A percentile compares a stretch with the other conserved stretches of the same genome.
Evolutionary conservation across 441 rosid genomes (phyloP).

Genomic region (Codiaeum variegatum): DNA sequence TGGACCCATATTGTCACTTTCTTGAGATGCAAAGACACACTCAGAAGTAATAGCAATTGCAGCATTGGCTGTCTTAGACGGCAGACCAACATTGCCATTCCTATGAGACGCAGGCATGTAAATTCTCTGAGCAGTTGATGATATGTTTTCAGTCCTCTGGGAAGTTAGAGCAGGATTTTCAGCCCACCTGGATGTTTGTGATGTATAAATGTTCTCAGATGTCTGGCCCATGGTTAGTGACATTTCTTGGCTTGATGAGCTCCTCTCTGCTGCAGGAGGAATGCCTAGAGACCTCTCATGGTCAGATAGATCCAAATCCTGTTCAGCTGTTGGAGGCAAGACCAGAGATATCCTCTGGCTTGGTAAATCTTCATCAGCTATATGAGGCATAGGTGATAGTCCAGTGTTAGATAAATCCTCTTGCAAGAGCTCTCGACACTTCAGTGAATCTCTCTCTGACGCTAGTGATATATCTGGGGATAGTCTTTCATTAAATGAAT

Average conservation of each 20-base stretch:
- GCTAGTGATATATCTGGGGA: constrained; percentile 24
- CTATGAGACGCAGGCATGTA: constrained; percentile 25
- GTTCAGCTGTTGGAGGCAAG: constrained; percentile 21
- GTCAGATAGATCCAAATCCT: constrained; percentile 27
- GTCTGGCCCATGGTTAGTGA: constrained; percentile 19
- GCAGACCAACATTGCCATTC: constrained; percentile 16
- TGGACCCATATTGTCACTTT: constrained; percentile 10
- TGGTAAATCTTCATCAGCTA: constrained; percentile 22
- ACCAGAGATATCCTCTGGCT: constrained; percentile 22
- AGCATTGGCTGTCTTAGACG: constrained; percentile 21
- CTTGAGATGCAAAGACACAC: constrained; percentile 12
- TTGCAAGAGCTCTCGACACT: constrained; percentile 19
- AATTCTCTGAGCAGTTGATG: constrained; percentile 24
- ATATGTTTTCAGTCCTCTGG: constrained; percentile 22
- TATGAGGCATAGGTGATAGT: constrained; percentile 24
- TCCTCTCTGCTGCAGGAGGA: constrained; percentile 21
- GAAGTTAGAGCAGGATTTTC: constrained; percentile 26
- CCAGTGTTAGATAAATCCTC: constrained; percentile 29
- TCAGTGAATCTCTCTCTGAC: constrained; percentile 31
- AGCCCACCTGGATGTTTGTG: constrained; percentile 32
- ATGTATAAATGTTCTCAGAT: constrained; percentile 26
- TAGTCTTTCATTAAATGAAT: constrained; percentile 24
- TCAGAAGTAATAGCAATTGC: constrained; percentile 17
- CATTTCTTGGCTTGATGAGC: constrained; percentile 24
- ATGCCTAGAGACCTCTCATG: constrained; percentile 10